These are phyloP conservation scores for baker's yeast (Saccharomyces cerevisiae) DNA, from an alignment of 805 yeast genomes.

Conservation along the genomic window DNA sequence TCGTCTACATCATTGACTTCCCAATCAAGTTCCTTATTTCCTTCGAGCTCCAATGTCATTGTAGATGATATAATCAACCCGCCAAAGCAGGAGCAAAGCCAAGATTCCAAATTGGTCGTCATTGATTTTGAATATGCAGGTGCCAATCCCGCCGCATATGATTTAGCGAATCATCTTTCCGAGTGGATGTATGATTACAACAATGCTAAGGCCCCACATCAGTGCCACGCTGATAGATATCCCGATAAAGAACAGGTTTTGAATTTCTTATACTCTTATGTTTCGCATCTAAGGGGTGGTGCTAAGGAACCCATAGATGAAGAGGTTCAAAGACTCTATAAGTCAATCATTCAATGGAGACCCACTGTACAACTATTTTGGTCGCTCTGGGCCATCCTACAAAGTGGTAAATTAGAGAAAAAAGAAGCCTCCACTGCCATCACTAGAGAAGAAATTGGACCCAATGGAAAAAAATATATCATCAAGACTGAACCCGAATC, in stretches of 20 bases:
- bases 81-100: conserved; percentile 34
- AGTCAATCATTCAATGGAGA: conserved; percentile 71
- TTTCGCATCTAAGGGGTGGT: conserved; percentile 43
- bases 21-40: conserved; percentile 24
- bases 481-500: conserved; percentile 18
- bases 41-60: conserved; percentile 20
- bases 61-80: conserved; percentile 31
- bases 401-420: conserved; percentile 41
- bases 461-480: conserved; percentile 46
- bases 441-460: conserved; percentile 34
- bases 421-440: not conserved
- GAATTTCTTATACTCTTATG: conserved; percentile 69
- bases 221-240: conserved; percentile 41
- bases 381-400: conserved; percentile 90
- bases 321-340: conserved; percentile 45
- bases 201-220: conserved; percentile 43
- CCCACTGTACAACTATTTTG: conserved; percentile 71
- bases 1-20: conserved; percentile 10
- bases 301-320: conserved; percentile 32
- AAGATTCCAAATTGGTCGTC: conserved; percentile 73
- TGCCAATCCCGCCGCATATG: conserved; percentile 80
- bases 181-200: conserved; percentile 95
- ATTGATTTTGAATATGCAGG: conserved; percentile 97
- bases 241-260: conserved; percentile 64
- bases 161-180: conserved; percentile 84